A percentile compares a stretch with the other conserved stretches of the same genome.
Conservation (phyloP, 2,329 filamentous ascomycete genomes). For the Tetracladium maxilliforme region DNA sequence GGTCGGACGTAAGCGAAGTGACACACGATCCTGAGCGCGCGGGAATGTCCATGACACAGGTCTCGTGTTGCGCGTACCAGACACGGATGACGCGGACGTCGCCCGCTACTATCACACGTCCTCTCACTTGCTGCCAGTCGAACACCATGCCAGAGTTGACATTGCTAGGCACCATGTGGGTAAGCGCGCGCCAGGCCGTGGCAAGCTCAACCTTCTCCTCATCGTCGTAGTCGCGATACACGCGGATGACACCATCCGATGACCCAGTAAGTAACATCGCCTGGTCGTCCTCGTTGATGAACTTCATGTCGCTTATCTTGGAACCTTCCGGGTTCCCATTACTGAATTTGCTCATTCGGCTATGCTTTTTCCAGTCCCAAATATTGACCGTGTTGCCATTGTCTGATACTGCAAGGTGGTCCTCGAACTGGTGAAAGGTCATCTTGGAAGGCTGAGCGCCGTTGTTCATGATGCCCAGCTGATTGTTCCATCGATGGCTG, state of each 20-base stretch:
- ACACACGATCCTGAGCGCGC: slow-evolving; percentile 91
- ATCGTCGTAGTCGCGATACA: slow-evolving; percentile 85
- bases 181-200: slow-evolving; percentile 80
- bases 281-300: slow-evolving; percentile 97
- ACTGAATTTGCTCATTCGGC: slow-evolving; percentile 69
- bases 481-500: slow-evolving; percentile 74
- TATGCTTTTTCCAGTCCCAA: slow-evolving; percentile 82
- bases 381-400: slow-evolving; percentile 81
- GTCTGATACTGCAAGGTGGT: slow-evolving; percentile 86
- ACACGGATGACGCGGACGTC: slow-evolving; percentile 92
- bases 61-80: slow-evolving; percentile 89
- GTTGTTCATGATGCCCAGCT: slow-evolving; percentile 75
- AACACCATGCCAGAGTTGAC: slow-evolving; percentile 93
- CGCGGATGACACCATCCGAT: slow-evolving; percentile 84
- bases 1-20: slow-evolving; percentile 88
- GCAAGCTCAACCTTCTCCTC: slow-evolving; percentile 67
- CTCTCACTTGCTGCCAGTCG: slow-evolving; percentile 98
- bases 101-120: slow-evolving; percentile 85
- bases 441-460: slow-evolving; percentile 80
- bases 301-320: slow-evolving; percentile 85
- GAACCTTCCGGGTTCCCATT: slow-evolving; percentile 89
- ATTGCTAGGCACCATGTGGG: slow-evolving; percentile 86
- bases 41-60: slow-evolving; percentile 85
- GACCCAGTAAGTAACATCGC: slow-evolving; percentile 90
- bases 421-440: slow-evolving; percentile 95